Percentiles rank a stretch among this genome's conserved stretches.
These are phyloP conservation scores for Colletotrichum sp. DNA, from an alignment of 2,329 filamentous ascomycete species.

Conservation along the genomic window DNA sequence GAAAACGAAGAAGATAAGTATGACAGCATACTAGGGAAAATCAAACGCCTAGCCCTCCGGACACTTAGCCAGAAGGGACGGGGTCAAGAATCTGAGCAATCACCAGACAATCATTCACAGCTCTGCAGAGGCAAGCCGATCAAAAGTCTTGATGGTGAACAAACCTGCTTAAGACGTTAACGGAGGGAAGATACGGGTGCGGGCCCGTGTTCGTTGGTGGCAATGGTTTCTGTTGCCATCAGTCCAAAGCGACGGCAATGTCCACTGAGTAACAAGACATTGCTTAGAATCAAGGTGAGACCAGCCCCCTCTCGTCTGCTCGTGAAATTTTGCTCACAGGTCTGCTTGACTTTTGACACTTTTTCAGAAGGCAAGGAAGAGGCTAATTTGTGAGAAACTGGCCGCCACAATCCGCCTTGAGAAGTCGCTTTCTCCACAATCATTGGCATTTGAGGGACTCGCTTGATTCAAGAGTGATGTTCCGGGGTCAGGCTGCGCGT, in stretches of 20 bases:
- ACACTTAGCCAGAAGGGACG: too few relatives aligned
- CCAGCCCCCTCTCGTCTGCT: not conserved
- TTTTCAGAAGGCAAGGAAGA: not conserved
- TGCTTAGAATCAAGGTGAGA: not conserved
- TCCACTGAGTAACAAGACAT: too few relatives aligned
- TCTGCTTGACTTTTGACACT: not conserved
- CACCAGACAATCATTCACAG: not conserved
- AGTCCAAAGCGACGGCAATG: not conserved
- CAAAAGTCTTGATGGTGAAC: not conserved
- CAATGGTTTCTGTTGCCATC: not conserved
- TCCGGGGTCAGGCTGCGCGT: not conserved
- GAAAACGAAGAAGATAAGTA: too few relatives aligned
- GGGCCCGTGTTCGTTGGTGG: not conserved
- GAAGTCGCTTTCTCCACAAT: not conserved
- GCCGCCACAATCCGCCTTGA: not conserved
- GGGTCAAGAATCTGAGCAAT: too few relatives aligned
- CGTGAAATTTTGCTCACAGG: not conserved
- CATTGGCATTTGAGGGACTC: not conserved
- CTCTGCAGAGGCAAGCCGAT: not conserved
- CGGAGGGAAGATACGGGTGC: not conserved
- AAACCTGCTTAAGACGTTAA: not conserved
- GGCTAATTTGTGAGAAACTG: not conserved
- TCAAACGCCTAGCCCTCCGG: too few relatives aligned
- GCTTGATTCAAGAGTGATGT: not conserved
- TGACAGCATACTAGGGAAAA: too few relatives aligned